A percentile compares a stretch with the other conserved stretches of the same genome.
phyloP scores from a whole-genome alignment of 441 rosid species.

The Bocquillonia castaneifolia region DNA sequence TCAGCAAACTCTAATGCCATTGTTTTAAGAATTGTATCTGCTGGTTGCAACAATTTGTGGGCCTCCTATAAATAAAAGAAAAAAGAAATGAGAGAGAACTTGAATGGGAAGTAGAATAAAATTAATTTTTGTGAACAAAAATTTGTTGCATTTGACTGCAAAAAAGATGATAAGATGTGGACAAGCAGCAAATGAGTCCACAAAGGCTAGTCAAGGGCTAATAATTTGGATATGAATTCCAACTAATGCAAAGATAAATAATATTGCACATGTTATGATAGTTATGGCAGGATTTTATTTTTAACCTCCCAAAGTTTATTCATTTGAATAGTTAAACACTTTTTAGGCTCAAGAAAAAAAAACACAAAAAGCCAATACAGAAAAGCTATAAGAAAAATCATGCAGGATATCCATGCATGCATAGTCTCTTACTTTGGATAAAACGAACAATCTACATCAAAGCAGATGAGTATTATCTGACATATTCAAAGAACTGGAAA shows the following conservation, averaged over 20 bases:
- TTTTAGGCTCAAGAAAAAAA: not conserved
- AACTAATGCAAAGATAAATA: too few relatives aligned
- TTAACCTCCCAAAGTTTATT: not conserved
- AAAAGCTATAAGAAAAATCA: not conserved
- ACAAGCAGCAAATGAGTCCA: not conserved
- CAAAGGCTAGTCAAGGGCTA: not conserved
- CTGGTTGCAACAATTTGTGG: constrained; percentile 74
- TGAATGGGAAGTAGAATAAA: not conserved
- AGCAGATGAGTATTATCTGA: not conserved
- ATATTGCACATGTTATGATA: not conserved
- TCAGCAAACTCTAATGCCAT: constrained; percentile 82
- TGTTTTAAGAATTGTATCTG: constrained; percentile 59
- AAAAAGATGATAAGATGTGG: not conserved
- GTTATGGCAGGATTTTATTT: not conserved
- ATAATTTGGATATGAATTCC: not conserved
- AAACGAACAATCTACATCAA: not conserved
- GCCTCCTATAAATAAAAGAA: constrained; percentile 44
- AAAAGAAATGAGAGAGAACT: not conserved
- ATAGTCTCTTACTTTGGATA: not conserved
- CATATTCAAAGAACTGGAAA: not conserved
- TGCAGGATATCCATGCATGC: not conserved
- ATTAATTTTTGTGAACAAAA: not conserved
- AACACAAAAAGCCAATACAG: not conserved
- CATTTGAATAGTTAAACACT: not conserved
- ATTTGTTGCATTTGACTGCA: not conserved